phyloP scores from a whole-genome alignment of 495 filamentous ascomycete genomes.

The Daldinia decipiens region DNA sequence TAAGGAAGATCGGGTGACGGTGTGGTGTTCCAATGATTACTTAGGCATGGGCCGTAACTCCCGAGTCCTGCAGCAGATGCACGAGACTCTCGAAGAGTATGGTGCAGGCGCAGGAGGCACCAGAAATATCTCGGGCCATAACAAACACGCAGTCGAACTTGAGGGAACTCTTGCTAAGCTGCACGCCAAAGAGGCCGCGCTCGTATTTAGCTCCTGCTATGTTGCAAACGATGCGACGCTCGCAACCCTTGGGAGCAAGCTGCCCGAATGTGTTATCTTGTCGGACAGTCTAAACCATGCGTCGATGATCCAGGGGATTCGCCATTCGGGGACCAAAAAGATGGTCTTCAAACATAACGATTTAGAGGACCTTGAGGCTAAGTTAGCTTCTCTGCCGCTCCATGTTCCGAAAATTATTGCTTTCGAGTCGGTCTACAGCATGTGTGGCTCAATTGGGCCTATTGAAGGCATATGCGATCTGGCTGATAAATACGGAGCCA shows the following conservation, averaged over 20 bases:
- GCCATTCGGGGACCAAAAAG: conserved; percentile 95
- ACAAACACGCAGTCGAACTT: conserved; percentile 88
- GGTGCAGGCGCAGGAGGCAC: conserved; percentile 96
- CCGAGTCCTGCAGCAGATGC: conserved; percentile 89
- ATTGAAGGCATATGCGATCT: conserved; percentile 96
- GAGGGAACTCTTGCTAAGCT: conserved; percentile 88
- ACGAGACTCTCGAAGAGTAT: conserved; percentile 92
- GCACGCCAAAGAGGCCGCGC: conserved; percentile 86
- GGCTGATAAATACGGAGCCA: conserved; percentile 95
- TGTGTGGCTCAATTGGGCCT: conserved; percentile 97
- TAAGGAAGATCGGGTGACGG: conserved; percentile 88
- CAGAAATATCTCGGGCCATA: conserved; percentile 97
- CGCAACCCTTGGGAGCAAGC: conserved; percentile 92
- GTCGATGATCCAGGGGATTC: conserved; percentile 99
- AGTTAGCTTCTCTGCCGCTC: conserved; percentile 85
- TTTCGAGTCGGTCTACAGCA: conserved; percentile 98
- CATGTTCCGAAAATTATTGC: conserved; percentile 96
- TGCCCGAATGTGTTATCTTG: conserved; percentile 94
- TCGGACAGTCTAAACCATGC: conserved; percentile 97
- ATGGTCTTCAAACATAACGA: conserved; percentile 99
- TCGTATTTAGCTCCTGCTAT: conserved; percentile 97
- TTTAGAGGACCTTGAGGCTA: conserved; percentile 84
- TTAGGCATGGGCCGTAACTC: conserved; percentile 95
- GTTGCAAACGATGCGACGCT: conserved; percentile 98
- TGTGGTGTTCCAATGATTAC: conserved; percentile 99